phyloP scores from a whole-genome alignment of 768 basidiomycete genomes.

The Gloeostereum incarnatum region DNA sequence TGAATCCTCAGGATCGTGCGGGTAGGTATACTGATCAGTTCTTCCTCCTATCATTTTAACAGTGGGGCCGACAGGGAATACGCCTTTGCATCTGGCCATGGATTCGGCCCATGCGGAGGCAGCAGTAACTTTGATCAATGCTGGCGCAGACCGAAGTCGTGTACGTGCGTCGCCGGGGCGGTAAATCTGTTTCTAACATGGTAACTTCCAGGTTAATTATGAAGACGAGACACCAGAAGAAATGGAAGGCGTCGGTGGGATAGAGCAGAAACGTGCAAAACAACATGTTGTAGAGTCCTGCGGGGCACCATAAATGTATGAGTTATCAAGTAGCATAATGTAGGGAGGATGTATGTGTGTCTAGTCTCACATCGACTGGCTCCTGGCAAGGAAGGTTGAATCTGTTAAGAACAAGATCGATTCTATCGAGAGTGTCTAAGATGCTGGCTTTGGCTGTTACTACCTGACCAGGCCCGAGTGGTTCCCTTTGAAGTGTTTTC shows the following conservation, averaged over 20 bases:
- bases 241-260: constrained; percentile 82
- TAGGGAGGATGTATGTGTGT: no score
- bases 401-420: no score
- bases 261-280: constrained; percentile 75
- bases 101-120: constrained; percentile 91
- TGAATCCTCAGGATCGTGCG: constrained; percentile 80
- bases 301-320: constrained; percentile 46
- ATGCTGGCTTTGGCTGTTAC: no score
- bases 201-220: constrained; percentile 55
- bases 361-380: no score
- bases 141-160: constrained; percentile 85
- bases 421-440: no score
- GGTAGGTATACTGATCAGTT: constrained; percentile 30
- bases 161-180: constrained; percentile 36
- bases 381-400: no score
- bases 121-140: constrained; percentile 87
- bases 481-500: no score
- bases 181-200: not conserved
- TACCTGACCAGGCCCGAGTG: no score
- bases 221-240: constrained; percentile 86
- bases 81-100: constrained; percentile 94
- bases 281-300: constrained; percentile 70
- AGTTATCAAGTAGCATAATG: no score
- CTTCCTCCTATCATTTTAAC: not conserved
- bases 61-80: constrained; percentile 58